These are phyloP conservation scores for Cystofilobasidium bisporidii DNA, from an alignment of 768 basidiomycete species.

Conservation along the genomic window DNA sequence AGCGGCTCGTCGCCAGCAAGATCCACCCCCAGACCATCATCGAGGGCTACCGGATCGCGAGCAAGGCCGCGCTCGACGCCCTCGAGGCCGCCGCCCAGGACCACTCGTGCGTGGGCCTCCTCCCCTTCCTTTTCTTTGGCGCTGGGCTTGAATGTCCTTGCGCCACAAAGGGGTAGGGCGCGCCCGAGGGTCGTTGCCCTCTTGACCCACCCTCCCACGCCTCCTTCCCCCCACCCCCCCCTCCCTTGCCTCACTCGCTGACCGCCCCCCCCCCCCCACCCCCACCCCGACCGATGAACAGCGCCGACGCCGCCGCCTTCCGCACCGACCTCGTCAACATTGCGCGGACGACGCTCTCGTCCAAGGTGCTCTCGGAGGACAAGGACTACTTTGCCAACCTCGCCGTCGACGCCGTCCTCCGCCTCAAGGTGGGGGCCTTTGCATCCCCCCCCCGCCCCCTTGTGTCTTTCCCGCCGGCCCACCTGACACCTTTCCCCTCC, in stretches of 20 bases:
- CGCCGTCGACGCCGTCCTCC: conserved; percentile 89
- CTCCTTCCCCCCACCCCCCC: no score
- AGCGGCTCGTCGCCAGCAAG: conserved; percentile 76
- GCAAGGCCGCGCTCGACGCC: conserved; percentile 68
- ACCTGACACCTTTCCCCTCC: background rate
- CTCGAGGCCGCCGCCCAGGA: conserved; percentile 74
- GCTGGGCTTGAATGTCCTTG: no score
- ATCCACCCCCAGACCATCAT: conserved; percentile 98
- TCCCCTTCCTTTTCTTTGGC: no score
- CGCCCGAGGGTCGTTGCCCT: no score
- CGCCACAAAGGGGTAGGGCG: no score
- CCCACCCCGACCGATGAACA: conserved; percentile 40
- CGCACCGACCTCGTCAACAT: conserved; percentile 90
- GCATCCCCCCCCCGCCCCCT: background rate
- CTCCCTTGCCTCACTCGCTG: background rate
- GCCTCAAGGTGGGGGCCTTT: conserved; percentile 56
- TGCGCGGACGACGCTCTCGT: conserved; percentile 86
- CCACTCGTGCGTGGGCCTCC: conserved; percentile 54
- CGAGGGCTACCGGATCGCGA: conserved; percentile 91
- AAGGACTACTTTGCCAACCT: conserved; percentile 97
- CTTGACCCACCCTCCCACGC: no score
- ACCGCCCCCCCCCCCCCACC: background rate
- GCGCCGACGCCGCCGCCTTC: conserved; percentile 64
- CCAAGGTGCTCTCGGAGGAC: conserved; percentile 92
- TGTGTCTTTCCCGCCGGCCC: background rate